Evolutionary conservation across 192 early-diverging fungal species (phyloP), one percentile per base, ranked within the genome.

Genomic region (Geranomyces michiganensis): DNA sequence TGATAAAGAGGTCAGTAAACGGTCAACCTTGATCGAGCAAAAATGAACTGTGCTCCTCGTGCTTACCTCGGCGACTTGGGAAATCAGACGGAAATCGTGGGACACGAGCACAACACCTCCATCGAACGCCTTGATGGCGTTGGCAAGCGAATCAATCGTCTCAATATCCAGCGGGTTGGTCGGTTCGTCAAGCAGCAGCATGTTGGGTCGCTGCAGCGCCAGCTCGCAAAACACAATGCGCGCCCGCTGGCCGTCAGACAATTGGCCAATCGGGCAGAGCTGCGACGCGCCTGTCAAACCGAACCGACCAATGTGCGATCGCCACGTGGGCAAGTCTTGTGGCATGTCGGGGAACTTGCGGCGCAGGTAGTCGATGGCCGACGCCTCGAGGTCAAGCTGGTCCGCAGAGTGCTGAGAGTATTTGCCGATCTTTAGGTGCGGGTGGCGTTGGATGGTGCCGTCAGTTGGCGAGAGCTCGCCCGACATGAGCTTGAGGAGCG

Each of bases 331-430:
- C 27, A 90, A 82, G 69, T 98, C 92, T 73, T 92, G 90, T 1
- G 90, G 88, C 67, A 91, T 56, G 14, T 96, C 80, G 19, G 91
- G 85, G 88, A 97, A 97, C 64, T 85, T 84, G 65, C 77, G 82
- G 70, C 92, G 91, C 79, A 99, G 87, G 78, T 97, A 94, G 78
- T 96, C 93, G 67, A 99, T 91, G 31, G 96, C 93, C 59, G 87
- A 90, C 31, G 88, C 79, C 17, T 92, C 86, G 78, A 90, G 86
- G 76, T 95, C 93, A 32, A 99, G 89, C 80, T 98, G 96, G 79
- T 99, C 97, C 56, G 92, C 91, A 69, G 94, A 92, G 88, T 99
- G 97, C 86, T 99, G 97, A 77, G 86, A 91, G 90, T 99, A 99
- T 77, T 92, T 92, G 62, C 88, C 93, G 71, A 99, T 85, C 89